Evolutionary conservation across 176 grass and related monocot species (phyloP), one percentile per base, ranked within the genome.

Genomic region (Carex littledalei): DNA sequence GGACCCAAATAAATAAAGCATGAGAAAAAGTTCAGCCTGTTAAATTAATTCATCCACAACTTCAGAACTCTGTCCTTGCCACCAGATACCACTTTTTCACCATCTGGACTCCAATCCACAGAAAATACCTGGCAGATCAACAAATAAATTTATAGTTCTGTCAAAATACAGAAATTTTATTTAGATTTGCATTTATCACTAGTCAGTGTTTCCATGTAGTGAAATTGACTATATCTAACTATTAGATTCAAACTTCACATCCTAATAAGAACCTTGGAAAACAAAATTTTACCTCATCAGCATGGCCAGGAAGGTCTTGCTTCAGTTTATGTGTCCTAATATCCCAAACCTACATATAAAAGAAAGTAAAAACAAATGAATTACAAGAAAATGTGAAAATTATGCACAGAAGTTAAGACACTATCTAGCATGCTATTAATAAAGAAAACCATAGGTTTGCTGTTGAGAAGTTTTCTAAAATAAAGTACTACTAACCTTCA

Each of bases 61-160:
- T 98, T 98, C 20, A 95, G 81, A 13, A 87, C 88, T 86, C 89
- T 90, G 31, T 98, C 93, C 87, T 93, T 98, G 18, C 93, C 91
- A 72, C 95, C 93, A 80, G 95, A 98, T 43, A 90, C 95, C 8
- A 98, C 93, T 49, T 98, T 98, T 86, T 98, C 88, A 32, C 89
- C 89, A 26, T 90, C 89, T 62, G 89, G 89, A 81, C 85, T 90
- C 85, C 85, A 90, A 76, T 90, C 89, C 66, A 90, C 89, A 1
- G 85, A 62, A 53, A 81, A 90, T 22, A 90, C 89, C 89, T 90
- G 18, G 18, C 24, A 52, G 59, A 81, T 80, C 16, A 31, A 47
- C 39, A 67, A 68, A 68, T 31, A 43, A 7, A 56, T 56, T 53
- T 56, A 78, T 57, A 29, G 1, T 14, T 78, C 55, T 8, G 14